Base-by-base conservation (phyloP, 1,139 yeast genomes). In the Kurtzmaniella quercitrusa region DNA sequence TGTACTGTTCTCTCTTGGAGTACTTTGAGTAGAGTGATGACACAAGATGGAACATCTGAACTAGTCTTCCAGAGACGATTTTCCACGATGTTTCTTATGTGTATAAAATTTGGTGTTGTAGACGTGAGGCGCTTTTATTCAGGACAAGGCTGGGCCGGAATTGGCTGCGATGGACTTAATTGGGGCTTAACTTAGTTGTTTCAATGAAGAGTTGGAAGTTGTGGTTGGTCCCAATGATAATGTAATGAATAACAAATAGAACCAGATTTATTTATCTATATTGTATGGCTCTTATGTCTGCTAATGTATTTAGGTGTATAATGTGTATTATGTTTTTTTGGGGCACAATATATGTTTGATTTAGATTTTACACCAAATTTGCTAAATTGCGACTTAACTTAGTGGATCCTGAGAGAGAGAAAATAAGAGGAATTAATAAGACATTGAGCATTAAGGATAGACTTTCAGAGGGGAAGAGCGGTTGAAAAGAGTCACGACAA, bases 1-100 rank as follows among this genome's bases (percentile, higher is more conserved):
- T 72, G 53, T 73, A 73, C 57, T 72, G 77, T 49, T 73, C 78
- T 44, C 76, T 60, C 53, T 70, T 68, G 48, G 76, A 70, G 53
- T 71, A 73, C 52, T 72, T 76, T 4, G 77, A 68, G 51, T 73
- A 73, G 41, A 73, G 56, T 23, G 77, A 71, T 37, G 75, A 68
- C 17, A 73, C 78, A 41, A 73, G 58, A 50, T 73, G 78, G 51
- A 73, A 73, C 78, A 73, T 73, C 25, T 18, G n/a, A 10, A 17
- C 3, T 6, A 16, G 31, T 27, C 31, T 27, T 27, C 31, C 31
- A 27, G 31, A 27, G 31, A 27, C 31, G 31, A 10, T 27, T 8
- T 21, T 11, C 4, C 31, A 27, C 31, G 31, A 27, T 27, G 31
- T 6, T 5, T 7, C 10, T 12, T 10, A 10, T 3, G 14, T 10